Conservation (phyloP, 23 red algal genomes). For the Pyropia haitanensis region DNA sequence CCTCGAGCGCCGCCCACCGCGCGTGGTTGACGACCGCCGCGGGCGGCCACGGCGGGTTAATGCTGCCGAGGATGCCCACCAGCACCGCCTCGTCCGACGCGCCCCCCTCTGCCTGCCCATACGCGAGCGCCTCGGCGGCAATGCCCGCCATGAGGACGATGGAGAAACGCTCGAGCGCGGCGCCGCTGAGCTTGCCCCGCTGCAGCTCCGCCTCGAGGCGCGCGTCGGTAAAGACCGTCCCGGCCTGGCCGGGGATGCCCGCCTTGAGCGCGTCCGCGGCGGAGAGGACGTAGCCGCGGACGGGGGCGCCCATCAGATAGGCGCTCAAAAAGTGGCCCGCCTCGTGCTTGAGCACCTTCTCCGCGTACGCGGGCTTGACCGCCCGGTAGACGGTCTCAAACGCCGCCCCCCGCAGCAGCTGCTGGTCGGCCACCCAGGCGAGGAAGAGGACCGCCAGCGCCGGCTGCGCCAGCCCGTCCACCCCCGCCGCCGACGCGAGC, state of each 20-base stretch:
- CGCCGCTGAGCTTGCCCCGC: conserved; percentile 5
- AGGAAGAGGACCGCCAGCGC: conserved; percentile 1
- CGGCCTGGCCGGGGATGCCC: conserved; percentile 64
- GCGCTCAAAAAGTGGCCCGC: conserved; percentile 61
- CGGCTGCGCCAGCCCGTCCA: conserved; percentile 19
- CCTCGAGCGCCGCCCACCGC: conserved; percentile 26
- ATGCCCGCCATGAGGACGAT: conserved; percentile 72
- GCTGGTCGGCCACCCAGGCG: conserved; percentile 13
- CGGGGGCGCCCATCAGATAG: conserved; percentile 41
- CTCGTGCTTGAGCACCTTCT: conserved; percentile 68
- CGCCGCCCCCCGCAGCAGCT: conserved; percentile 20
- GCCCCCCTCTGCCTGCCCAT: conserved; percentile 69
- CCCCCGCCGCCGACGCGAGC: background rate
- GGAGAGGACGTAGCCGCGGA: conserved; percentile 42
- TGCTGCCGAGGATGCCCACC: conserved; percentile 16
- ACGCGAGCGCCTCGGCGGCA: conserved; percentile 70
- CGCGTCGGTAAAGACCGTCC: conserved; percentile 44
- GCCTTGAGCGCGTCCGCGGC: conserved; percentile 12
- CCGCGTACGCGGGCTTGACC: conserved; percentile 25
- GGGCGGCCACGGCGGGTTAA: conserved; percentile 44
- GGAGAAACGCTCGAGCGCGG: conserved; percentile 42
- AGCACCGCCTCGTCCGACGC: conserved; percentile 34
- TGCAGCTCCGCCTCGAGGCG: conserved; percentile 32
- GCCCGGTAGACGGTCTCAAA: conserved; percentile 46
- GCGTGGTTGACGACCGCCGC: conserved; percentile 27